Percentiles rank a stretch among this genome's conserved stretches.
These are phyloP conservation scores for Suillus decipiens DNA, from an alignment of 768 basidiomycete genomes.

Conservation along the genomic window DNA sequence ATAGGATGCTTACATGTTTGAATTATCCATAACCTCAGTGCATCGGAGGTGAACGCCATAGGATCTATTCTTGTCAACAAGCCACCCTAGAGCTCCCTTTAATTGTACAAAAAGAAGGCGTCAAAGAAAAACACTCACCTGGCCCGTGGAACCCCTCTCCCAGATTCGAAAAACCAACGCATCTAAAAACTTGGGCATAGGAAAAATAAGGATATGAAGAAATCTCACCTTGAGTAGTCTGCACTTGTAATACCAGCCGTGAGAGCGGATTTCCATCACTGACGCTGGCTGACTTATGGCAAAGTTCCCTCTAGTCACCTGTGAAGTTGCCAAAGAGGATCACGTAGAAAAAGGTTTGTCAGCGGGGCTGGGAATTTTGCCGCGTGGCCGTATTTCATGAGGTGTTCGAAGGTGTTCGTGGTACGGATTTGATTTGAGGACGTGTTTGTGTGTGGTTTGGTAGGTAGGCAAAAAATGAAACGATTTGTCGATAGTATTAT, in stretches of 20 bases:
- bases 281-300: not conserved
- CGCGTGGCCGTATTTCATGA: not conserved
- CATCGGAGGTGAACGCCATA: slow-evolving; percentile 58
- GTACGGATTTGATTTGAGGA: not conserved
- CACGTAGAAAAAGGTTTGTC: not conserved
- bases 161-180: not conserved
- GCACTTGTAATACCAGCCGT: not conserved
- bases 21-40: slow-evolving; percentile 75
- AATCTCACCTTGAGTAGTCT: not conserved
- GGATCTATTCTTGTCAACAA: slow-evolving; percentile 78
- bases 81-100: slow-evolving; percentile 54
- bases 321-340: not conserved
- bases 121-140: not conserved
- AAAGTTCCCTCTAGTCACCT: not conserved
- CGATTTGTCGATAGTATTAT: not conserved
- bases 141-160: not conserved
- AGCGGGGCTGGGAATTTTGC: not conserved
- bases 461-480: not conserved
- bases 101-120: not conserved
- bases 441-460: not conserved
- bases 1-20: slow-evolving; percentile 62
- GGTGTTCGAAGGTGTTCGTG: not conserved
- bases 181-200: not conserved
- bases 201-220: not conserved
- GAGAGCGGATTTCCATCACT: not conserved